Base-by-base conservation (phyloP, 2,329 filamentous ascomycete genomes). In the Arthrobotrys musiformis region DNA sequence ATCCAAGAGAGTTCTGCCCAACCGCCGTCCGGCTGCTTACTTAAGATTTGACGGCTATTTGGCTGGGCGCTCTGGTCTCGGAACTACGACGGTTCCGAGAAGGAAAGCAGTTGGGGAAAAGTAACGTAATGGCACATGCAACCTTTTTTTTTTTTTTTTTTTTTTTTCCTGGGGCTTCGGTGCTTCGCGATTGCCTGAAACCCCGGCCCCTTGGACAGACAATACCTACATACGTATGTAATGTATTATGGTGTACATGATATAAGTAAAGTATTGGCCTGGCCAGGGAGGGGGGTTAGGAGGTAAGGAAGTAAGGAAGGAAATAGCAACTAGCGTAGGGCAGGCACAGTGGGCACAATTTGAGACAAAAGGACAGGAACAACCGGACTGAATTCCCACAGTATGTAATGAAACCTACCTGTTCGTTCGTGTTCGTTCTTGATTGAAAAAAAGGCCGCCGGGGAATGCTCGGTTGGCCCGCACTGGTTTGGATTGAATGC, bases 111-210 rank as follows among this genome's bases (percentile, higher is more conserved):
- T 52, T 61, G 37, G 52, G 35, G 19, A n/a, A 63, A 66, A 42
- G 73, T 67, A 70, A 77, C 73, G 73, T 77, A 77, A 77, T 70
- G 66, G 50, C 66, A 70, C 73, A 70, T 70, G 73, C 66, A 70
- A 64, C 60, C 60, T 48, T 54, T 33, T 44, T 61, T 54, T 42
- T 42, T 42, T 42, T 61, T 54, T 42, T 42, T 42, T 42, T n/a
- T n/a, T n/a, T 58, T 46, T 63, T 42, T 33, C 35, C 35, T 48
- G 11, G 44, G 22, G 33, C 33, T 58, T 33, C 54, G 54, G 54
- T 40, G 33, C 54, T 40, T 37, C 50, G 61, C 69, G 69, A 73
- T 73, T 73, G 61, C 69, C 69, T 73, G 69, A 73, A 73, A 70
- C 66, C 66, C 72, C 52, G 37, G 56, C 46, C 70, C 70, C n/a